Conservation (phyloP, 306 rosid species). For the Quercus glauca region DNA sequence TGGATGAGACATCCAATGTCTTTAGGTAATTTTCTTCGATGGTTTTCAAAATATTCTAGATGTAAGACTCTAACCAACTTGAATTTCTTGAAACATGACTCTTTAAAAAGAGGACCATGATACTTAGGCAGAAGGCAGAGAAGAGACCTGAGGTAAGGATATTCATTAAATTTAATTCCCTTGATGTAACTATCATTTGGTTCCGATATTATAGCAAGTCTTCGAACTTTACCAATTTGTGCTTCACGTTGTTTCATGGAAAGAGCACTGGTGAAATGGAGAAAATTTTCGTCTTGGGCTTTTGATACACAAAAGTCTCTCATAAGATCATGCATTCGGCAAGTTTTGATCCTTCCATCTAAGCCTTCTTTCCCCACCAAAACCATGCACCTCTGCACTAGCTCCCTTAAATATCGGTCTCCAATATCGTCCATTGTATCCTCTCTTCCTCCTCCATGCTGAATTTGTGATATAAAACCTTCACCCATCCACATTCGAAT, state of each 20-base stretch:
- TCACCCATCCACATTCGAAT: no score
- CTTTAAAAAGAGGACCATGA: slow-evolving; percentile 25
- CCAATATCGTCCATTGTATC: no score
- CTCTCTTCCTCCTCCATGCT: not conserved
- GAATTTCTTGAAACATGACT: slow-evolving; percentile 33
- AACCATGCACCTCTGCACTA: no score
- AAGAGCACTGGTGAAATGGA: slow-evolving; percentile 16
- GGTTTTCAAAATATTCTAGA: slow-evolving; percentile 36
- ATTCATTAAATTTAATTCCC: not conserved
- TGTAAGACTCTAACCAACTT: slow-evolving; percentile 51
- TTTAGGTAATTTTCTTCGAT: slow-evolving; percentile 40
- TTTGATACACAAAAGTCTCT: slow-evolving; percentile 38
- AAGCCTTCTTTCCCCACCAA: accelerated
- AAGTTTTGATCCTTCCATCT: slow-evolving; percentile 45
- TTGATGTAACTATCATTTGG: slow-evolving; percentile 11
- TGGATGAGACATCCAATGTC: slow-evolving; percentile 46
- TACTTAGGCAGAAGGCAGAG: slow-evolving; percentile 34
- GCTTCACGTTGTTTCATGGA: slow-evolving; percentile 2
- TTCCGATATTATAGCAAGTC: slow-evolving; percentile 35
- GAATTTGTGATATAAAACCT: no score
- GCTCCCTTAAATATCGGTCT: no score
- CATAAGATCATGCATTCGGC: slow-evolving; percentile 53
- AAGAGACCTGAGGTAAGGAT: slow-evolving; percentile 43
- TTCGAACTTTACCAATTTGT: slow-evolving; percentile 22
- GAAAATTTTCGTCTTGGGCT: slow-evolving; percentile 45